A percentile compares a stretch with the other conserved stretches of the same genome.
phyloP scores from a whole-genome alignment of 78 protist species.

The Dictyostelium purpureum region DNA sequence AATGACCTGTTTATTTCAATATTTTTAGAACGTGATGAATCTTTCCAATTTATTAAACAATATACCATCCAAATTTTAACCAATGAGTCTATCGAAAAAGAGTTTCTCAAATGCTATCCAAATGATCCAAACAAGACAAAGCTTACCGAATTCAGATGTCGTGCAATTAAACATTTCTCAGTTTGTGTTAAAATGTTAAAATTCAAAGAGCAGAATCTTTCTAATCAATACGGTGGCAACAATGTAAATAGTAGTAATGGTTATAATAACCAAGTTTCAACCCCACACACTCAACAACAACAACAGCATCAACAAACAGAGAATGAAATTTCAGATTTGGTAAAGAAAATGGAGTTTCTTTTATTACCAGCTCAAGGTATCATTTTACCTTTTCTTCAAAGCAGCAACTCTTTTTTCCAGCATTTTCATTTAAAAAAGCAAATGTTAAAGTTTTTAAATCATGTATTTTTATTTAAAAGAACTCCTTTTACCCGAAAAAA shows the following conservation, averaged over 20 bases:
- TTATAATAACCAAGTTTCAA: no score
- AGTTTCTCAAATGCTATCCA: slow-evolving; percentile 16
- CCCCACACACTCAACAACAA: not conserved
- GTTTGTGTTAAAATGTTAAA: slow-evolving; percentile 75
- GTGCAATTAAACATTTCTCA: slow-evolving; percentile 47
- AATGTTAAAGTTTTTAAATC: slow-evolving; percentile 46
- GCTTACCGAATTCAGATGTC: slow-evolving; percentile 30
- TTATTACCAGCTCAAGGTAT: slow-evolving; percentile 49
- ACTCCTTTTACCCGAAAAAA: slow-evolving; percentile 70
- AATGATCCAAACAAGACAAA: not conserved
- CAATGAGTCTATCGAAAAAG: slow-evolving; percentile 37
- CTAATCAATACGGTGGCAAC: not conserved
- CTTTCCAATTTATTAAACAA: slow-evolving; percentile 58
- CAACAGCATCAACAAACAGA: not conserved
- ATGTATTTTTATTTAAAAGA: slow-evolving; percentile 44
- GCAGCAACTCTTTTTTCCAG: not conserved
- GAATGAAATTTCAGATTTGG: not conserved
- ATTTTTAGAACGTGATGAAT: slow-evolving; percentile 63
- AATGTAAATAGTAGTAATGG: not conserved
- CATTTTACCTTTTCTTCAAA: slow-evolving; percentile 58
- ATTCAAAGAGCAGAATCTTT: no score
- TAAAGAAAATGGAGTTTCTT: slow-evolving; percentile 62
- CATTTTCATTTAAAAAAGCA: slow-evolving; percentile 39
- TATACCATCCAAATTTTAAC: slow-evolving; percentile 44
- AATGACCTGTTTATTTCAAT: slow-evolving; percentile 53